Conservation (phyloP, 208 protist genomes). For the Novymonas esmeraldas region DNA sequence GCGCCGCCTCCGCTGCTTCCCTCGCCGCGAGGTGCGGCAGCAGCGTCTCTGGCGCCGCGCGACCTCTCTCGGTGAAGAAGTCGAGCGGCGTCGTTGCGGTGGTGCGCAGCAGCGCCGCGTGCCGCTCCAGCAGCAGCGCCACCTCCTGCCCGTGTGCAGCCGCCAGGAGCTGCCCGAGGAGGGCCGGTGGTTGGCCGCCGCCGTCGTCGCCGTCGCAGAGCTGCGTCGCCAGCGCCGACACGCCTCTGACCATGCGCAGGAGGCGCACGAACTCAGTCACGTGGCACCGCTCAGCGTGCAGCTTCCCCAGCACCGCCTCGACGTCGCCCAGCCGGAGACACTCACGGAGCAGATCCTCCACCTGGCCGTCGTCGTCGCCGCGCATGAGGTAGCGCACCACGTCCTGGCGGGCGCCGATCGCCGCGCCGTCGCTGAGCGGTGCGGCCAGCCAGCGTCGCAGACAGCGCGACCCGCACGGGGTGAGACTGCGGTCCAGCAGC, state of each 20-base stretch:
- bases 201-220: slow-evolving; percentile 4
- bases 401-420: slow-evolving; percentile 50
- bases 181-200: background rate
- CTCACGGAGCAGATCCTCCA: slow-evolving; percentile 70
- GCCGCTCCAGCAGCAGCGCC: slow-evolving; percentile 35
- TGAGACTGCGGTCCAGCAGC: slow-evolving; percentile 76
- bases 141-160: slow-evolving; percentile 26
- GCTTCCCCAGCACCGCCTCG: slow-evolving; percentile 74
- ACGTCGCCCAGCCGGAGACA: slow-evolving; percentile 72
- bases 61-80: slow-evolving; percentile 41
- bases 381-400: slow-evolving; percentile 53
- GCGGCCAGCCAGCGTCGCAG: slow-evolving; percentile 75
- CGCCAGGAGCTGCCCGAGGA: slow-evolving; percentile 40
- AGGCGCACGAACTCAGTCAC: slow-evolving; percentile 78
- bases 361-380: slow-evolving; percentile 34
- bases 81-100: slow-evolving; percentile 65
- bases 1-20: slow-evolving; percentile 36
- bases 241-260: slow-evolving; percentile 51
- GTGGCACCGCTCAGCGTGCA: slow-evolving; percentile 73
- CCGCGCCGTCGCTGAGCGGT: slow-evolving; percentile 40
- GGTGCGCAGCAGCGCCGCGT: slow-evolving; percentile 42
- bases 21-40: slow-evolving; percentile 41
- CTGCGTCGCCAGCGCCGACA: slow-evolving; percentile 33
- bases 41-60: slow-evolving; percentile 33
- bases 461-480: slow-evolving; percentile 55